Conservation (phyloP, 2,329 filamentous ascomycete genomes). For the Fusarium sp. region DNA sequence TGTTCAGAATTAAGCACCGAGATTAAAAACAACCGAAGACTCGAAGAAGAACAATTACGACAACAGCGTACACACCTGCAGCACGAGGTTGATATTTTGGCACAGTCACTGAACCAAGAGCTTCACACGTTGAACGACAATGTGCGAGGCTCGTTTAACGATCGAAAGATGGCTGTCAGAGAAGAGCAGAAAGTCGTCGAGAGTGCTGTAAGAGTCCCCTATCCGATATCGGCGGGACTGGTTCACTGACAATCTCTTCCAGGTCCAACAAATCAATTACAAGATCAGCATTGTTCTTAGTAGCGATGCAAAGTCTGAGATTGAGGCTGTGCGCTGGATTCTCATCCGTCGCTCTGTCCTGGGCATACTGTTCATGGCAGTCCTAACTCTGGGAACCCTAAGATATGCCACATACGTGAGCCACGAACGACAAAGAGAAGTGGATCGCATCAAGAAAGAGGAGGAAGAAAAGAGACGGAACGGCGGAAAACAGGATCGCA, state of each 20-base stretch:
- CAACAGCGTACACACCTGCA: constrained; percentile 87
- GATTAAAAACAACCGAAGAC: constrained; percentile 79
- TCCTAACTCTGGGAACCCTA: constrained; percentile 68
- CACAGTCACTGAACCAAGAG: constrained; percentile 87
- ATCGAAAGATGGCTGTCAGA: constrained; percentile 90
- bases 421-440: constrained; percentile 62
- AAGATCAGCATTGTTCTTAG: constrained; percentile 92
- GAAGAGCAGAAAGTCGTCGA: constrained; percentile 89
- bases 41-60: constrained; percentile 82
- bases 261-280: constrained; percentile 95
- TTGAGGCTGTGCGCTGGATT: constrained; percentile 92
- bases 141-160: constrained; percentile 95
- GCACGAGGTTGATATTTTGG: constrained; percentile 94
- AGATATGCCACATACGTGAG: constrained; percentile 69
- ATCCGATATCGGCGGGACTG: background rate
- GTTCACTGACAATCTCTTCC: constrained; percentile 23
- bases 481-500: constrained; percentile 59
- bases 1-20: constrained; percentile 93
- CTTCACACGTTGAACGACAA: constrained; percentile 84
- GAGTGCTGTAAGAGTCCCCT: constrained; percentile 69
- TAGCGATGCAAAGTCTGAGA: constrained; percentile 90
- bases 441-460: constrained; percentile 55
- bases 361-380: constrained; percentile 74
- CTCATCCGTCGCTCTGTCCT: constrained; percentile 71
- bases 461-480: constrained; percentile 57